Conservation (phyloP, 495 filamentous ascomycete species). For the Penicillium macrosclerotiorum region DNA sequence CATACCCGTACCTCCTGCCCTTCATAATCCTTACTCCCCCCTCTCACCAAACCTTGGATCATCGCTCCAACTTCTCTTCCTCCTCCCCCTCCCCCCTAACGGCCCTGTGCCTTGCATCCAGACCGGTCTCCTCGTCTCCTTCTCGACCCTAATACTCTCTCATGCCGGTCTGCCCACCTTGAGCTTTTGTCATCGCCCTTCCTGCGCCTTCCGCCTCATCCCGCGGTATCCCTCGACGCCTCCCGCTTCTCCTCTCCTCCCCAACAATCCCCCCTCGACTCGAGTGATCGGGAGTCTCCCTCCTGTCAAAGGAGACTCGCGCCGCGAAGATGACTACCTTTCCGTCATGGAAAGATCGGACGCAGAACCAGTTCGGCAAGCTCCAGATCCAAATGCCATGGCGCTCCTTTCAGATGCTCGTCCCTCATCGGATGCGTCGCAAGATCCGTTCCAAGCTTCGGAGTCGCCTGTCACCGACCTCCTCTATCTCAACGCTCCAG, state of each 20-base stretch:
- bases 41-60: slow-evolving; percentile 3
- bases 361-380: slow-evolving; percentile 47
- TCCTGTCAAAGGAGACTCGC: slow-evolving; percentile 17
- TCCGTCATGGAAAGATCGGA: slow-evolving; percentile 52
- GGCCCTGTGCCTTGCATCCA: slow-evolving; percentile 25
- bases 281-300: slow-evolving; percentile 28
- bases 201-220: slow-evolving; percentile 21
- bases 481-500: slow-evolving; percentile 70
- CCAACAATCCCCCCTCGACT: slow-evolving; percentile 7
- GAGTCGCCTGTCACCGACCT: slow-evolving; percentile 66
- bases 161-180: slow-evolving; percentile 32
- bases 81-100: slow-evolving; percentile 15
- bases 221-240: slow-evolving; percentile 24
- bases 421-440: slow-evolving; percentile 71
- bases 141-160: slow-evolving; percentile 20
- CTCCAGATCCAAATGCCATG: slow-evolving; percentile 50
- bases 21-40: slow-evolving; percentile 18
- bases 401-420: slow-evolving; percentile 48
- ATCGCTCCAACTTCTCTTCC: slow-evolving; percentile 5
- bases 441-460: slow-evolving; percentile 73
- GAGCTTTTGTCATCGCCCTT: slow-evolving; percentile 17
- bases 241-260: slow-evolving; percentile 10
- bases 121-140: slow-evolving; percentile 17
- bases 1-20: slow-evolving; percentile 8
- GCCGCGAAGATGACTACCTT: slow-evolving; percentile 40